Conservation (phyloP, 2,329 filamentous ascomycete species). For the Fusarium irregulare region DNA sequence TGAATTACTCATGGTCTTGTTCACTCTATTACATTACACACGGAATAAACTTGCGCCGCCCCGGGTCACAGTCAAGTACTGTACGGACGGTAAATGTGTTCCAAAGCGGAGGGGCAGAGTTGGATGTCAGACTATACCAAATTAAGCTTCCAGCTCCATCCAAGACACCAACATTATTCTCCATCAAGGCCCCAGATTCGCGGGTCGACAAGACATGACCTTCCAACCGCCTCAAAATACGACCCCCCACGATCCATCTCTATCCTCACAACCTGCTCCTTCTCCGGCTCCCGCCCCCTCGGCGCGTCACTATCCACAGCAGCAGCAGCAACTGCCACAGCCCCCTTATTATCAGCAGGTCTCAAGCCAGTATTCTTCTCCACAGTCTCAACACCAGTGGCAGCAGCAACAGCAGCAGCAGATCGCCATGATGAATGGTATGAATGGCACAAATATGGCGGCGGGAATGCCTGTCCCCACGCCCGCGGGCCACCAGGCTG, state of each 20-base stretch:
- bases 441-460: slow-evolving; percentile 61
- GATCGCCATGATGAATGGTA: slow-evolving; percentile 59
- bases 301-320: slow-evolving; percentile 46
- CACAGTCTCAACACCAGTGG: slow-evolving; percentile 42
- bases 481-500: slow-evolving; percentile 74
- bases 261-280: slow-evolving; percentile 26
- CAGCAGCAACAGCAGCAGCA: slow-evolving; percentile 44
- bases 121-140: slow-evolving; percentile 41
- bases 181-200: slow-evolving; percentile 38
- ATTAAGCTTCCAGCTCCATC: slow-evolving; percentile 42
- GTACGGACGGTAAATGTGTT: background rate
- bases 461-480: slow-evolving; percentile 65
- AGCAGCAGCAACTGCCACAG: slow-evolving; percentile 38
- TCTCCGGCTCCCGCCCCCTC: slow-evolving; percentile 31
- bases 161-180: slow-evolving; percentile 40
- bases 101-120: slow-evolving; percentile 4
- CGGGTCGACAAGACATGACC: slow-evolving; percentile 48
- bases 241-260: slow-evolving; percentile 43
- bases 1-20: background rate
- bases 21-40: background rate
- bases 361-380: slow-evolving; percentile 30
- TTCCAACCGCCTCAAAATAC: slow-evolving; percentile 35
- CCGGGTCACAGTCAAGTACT: background rate
- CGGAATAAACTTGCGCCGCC: background rate
- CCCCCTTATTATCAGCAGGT: slow-evolving; percentile 23